Percentiles rank a stretch among this genome's conserved stretches.
phyloP scores from a whole-genome alignment of 768 basidiomycete genomes.

The Russula lepida region DNA sequence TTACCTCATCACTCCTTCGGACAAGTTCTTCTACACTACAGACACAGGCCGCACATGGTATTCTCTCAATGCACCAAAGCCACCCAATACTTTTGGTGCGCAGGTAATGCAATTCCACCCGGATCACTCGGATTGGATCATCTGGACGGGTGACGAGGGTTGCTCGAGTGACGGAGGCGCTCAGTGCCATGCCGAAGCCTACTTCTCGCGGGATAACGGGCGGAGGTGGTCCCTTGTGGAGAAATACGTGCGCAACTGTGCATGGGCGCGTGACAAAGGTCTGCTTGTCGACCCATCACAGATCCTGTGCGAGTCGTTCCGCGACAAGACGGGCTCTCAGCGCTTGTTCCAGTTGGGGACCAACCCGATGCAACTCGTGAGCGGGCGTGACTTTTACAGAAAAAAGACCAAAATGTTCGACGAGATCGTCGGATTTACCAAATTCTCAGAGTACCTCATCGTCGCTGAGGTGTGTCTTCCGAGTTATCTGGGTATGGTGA shows the following conservation, averaged over 20 bases:
- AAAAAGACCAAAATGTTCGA: slow-evolving; percentile 75
- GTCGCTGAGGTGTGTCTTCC: slow-evolving; percentile 74
- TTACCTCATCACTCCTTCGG: slow-evolving; percentile 72
- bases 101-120: slow-evolving; percentile 86
- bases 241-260: slow-evolving; percentile 82
- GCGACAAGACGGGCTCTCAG: slow-evolving; percentile 76
- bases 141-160: slow-evolving; percentile 77
- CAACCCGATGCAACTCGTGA: slow-evolving; percentile 72
- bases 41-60: slow-evolving; percentile 74
- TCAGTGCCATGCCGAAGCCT: slow-evolving; percentile 67
- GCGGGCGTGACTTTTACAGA: slow-evolving; percentile 64
- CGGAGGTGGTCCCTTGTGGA: slow-evolving; percentile 70
- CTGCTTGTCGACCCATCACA: slow-evolving; percentile 76
- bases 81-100: slow-evolving; percentile 72
- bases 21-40: slow-evolving; percentile 70
- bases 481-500: background rate
- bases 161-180: slow-evolving; percentile 39
- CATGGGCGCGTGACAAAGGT: slow-evolving; percentile 79
- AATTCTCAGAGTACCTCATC: slow-evolving; percentile 93
- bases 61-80: slow-evolving; percentile 44
- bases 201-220: slow-evolving; percentile 72
- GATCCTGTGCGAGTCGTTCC: slow-evolving; percentile 88
- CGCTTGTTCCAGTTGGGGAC: slow-evolving; percentile 37
- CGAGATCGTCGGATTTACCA: slow-evolving; percentile 87
- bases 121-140: slow-evolving; percentile 61